phyloP scores from a whole-genome alignment of 2,329 filamentous ascomycete species.

The Lasiodiplodia citricola region DNA sequence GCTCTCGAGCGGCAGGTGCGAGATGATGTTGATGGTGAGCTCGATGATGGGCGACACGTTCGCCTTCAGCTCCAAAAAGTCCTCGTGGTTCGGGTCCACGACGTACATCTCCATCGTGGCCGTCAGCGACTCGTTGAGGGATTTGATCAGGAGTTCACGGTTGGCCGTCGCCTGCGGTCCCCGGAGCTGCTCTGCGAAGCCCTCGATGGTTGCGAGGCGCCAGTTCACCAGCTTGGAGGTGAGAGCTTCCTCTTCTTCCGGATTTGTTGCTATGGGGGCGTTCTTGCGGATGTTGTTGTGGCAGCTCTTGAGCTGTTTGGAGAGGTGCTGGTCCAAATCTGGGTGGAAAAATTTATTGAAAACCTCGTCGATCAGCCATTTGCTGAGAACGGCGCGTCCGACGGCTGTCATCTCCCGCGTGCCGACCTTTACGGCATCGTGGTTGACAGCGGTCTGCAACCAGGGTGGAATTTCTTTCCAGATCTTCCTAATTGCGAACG shows the following conservation, averaged over 20 bases:
- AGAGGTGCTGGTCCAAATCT: conserved; percentile 76
- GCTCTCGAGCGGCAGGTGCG: conserved; percentile 87
- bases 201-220: conserved; percentile 92
- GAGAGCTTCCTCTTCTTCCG: conserved; percentile 88
- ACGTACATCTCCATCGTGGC: conserved; percentile 75
- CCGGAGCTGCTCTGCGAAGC: conserved; percentile 73
- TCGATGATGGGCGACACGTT: conserved; percentile 93
- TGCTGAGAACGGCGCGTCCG: conserved; percentile 84
- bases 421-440: conserved; percentile 82
- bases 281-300: conserved; percentile 85
- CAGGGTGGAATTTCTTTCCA: conserved; percentile 83
- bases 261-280: conserved; percentile 73
- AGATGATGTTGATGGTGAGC: conserved; percentile 81
- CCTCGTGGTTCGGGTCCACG: conserved; percentile 75
- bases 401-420: conserved; percentile 98
- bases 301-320: conserved; percentile 79
- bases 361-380: conserved; percentile 89
- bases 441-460: conserved; percentile 80
- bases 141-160: conserved; percentile 61
- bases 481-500: conserved; percentile 95
- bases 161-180: conserved; percentile 70
- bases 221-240: conserved; percentile 88
- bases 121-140: conserved; percentile 71
- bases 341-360: conserved; percentile 95
- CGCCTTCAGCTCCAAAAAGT: conserved; percentile 68